A percentile compares a stretch with the other conserved stretches of the same genome.
These are phyloP conservation scores for Coniochaeta ligniaria DNA, from an alignment of 2,329 filamentous ascomycete genomes.

Conservation along the genomic window DNA sequence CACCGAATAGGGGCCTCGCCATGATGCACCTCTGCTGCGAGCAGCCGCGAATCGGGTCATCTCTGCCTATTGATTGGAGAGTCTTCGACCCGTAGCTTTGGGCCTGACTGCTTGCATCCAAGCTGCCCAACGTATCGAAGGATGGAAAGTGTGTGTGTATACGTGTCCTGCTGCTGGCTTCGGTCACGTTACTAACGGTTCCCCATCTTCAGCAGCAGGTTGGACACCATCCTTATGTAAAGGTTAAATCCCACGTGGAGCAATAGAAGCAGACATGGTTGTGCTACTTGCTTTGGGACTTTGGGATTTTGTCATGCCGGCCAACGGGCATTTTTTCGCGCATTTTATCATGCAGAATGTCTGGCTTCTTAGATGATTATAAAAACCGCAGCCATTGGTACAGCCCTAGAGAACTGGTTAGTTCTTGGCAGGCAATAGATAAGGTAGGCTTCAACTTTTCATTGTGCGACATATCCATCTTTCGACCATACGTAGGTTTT, in stretches of 20 bases:
- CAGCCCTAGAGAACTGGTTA: not conserved
- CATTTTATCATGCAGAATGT: not conserved
- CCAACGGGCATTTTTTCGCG: not conserved
- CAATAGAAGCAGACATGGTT: not conserved
- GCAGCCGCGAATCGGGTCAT: constrained; percentile 1
- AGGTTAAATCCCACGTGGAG: not conserved
- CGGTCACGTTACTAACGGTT: constrained; percentile 1
- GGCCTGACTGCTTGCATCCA: not conserved
- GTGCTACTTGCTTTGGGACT: not conserved
- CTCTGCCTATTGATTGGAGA: constrained; percentile 1
- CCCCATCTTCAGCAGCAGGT: not conserved
- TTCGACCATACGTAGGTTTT: not conserved
- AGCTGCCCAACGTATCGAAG: not conserved
- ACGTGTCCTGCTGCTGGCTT: not conserved
- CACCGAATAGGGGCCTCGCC: constrained; percentile 1
- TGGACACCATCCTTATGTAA: not conserved
- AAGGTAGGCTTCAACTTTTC: not conserved
- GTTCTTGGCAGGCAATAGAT: not conserved
- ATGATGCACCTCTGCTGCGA: constrained; percentile 2
- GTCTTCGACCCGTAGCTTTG: not conserved
- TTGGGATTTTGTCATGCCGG: not conserved
- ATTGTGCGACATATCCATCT: not conserved
- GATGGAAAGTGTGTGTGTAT: not conserved
- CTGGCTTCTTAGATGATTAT: not conserved
- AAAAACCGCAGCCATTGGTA: not conserved